Conservation (phyloP, 73 alveolate genomes). For the Tetrahymena borealis region DNA sequence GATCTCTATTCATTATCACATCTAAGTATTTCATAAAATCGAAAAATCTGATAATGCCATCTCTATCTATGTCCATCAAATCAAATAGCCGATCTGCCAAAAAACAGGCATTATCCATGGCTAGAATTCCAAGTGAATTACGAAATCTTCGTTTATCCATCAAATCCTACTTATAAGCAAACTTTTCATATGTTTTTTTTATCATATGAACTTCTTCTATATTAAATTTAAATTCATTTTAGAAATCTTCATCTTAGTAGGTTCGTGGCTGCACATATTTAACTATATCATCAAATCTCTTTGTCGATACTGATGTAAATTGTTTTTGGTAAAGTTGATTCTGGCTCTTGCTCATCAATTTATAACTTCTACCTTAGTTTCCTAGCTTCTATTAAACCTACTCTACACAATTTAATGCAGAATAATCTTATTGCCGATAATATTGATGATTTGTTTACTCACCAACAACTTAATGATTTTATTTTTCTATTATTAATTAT, state of each 20-base stretch:
- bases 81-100: neutral
- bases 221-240: neutral
- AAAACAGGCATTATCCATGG: neutral
- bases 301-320: neutral
- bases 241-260: neutral
- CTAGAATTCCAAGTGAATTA: neutral
- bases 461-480: no score
- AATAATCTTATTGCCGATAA: no score
- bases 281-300: neutral
- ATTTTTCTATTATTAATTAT: no score
- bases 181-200: neutral
- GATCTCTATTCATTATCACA: neutral
- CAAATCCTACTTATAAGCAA: neutral
- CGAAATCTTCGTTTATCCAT: neutral
- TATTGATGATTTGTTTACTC: no score
- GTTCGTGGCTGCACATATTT: neutral
- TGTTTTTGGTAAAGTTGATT: neutral
- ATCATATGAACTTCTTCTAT: neutral
- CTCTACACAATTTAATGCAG: no score
- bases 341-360: neutral
- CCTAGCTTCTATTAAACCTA: no score
- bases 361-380: neutral
- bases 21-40: neutral
- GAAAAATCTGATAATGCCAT: neutral
- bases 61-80: neutral